Percentiles rank a stretch among this genome's conserved stretches.
Conservation (phyloP, 169 alveolate genomes). For the Babesia sp. region DNA sequence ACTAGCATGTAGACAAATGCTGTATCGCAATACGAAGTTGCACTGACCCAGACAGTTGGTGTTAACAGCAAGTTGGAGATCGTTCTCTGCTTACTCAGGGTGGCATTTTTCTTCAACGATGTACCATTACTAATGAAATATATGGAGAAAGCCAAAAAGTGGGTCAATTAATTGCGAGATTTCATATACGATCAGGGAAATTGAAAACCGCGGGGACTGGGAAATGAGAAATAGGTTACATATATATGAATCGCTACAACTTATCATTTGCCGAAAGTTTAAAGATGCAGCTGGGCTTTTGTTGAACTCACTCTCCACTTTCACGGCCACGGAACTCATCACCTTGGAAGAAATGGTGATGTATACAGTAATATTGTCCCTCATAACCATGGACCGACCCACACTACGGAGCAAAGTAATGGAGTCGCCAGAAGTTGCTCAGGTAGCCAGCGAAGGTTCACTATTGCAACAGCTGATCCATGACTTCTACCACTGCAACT, state of each 20-base stretch:
- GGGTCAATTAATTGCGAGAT: slow-evolving; percentile 8
- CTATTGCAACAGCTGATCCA: slow-evolving; percentile 82
- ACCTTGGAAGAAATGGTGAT: slow-evolving; percentile 89
- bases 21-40: slow-evolving; percentile 75
- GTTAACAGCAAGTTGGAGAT: slow-evolving; percentile 78
- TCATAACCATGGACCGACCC: slow-evolving; percentile 84
- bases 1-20: slow-evolving; percentile 70
- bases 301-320: slow-evolving; percentile 89
- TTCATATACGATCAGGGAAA: slow-evolving; percentile 66
- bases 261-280: slow-evolving; percentile 85
- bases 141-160: slow-evolving; percentile 69
- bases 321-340: slow-evolving; percentile 92
- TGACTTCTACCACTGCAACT: slow-evolving; percentile 87
- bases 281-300: slow-evolving; percentile 75
- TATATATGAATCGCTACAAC: slow-evolving; percentile 88
- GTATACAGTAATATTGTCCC: slow-evolving; percentile 88
- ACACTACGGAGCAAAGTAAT: slow-evolving; percentile 82
- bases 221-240: slow-evolving; percentile 95
- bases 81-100: slow-evolving; percentile 72
- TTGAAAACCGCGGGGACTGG: slow-evolving; percentile 98
- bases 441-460: slow-evolving; percentile 88
- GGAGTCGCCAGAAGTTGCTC: slow-evolving; percentile 88
- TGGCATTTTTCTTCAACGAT: slow-evolving; percentile 72
- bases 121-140: slow-evolving; percentile 63
- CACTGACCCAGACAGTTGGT: slow-evolving; percentile 80